Conservation (phyloP, 208 protist species). For the Leishmania martiniquensis region DNA sequence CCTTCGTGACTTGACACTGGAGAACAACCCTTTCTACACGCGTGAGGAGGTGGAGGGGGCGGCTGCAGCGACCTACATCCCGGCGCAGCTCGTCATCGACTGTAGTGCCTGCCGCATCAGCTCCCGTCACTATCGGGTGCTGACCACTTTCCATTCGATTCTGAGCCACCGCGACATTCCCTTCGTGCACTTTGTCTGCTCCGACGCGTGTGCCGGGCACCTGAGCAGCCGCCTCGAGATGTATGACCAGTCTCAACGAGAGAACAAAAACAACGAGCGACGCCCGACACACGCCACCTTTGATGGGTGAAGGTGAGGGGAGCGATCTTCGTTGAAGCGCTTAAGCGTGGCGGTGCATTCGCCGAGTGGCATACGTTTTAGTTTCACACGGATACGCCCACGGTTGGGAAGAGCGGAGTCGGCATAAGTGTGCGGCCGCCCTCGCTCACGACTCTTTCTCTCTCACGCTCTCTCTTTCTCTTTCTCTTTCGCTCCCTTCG, state of each 20-base stretch:
- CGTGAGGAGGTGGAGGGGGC: constrained; percentile 51
- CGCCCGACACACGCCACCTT: neutral
- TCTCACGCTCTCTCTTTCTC: neutral
- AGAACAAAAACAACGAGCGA: neutral
- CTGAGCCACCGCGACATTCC: constrained; percentile 39
- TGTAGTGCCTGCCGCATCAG: constrained; percentile 79
- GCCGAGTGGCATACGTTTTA: neutral
- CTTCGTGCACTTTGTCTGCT: constrained; percentile 78
- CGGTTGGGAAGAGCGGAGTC: neutral
- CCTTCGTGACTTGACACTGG: constrained; percentile 54
- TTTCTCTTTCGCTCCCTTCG: neutral
- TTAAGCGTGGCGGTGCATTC: neutral
- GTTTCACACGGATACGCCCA: neutral
- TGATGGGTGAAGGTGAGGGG: neutral
- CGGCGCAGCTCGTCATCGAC: constrained; percentile 55
- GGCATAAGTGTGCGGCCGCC: no score
- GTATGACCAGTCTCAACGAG: constrained; percentile 39
- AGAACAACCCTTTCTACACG: constrained; percentile 75
- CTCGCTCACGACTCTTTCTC: neutral
- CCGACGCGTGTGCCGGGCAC: constrained; percentile 55
- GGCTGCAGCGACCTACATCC: constrained; percentile 48
- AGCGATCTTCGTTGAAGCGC: neutral
- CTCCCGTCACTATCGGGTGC: constrained; percentile 53
- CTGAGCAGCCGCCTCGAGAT: constrained; percentile 48
- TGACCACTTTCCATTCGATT: constrained; percentile 68